These are phyloP conservation scores for Ganoderma resinaceum DNA, from an alignment of 1,284 basidiomycete genomes.

Conservation along the genomic window DNA sequence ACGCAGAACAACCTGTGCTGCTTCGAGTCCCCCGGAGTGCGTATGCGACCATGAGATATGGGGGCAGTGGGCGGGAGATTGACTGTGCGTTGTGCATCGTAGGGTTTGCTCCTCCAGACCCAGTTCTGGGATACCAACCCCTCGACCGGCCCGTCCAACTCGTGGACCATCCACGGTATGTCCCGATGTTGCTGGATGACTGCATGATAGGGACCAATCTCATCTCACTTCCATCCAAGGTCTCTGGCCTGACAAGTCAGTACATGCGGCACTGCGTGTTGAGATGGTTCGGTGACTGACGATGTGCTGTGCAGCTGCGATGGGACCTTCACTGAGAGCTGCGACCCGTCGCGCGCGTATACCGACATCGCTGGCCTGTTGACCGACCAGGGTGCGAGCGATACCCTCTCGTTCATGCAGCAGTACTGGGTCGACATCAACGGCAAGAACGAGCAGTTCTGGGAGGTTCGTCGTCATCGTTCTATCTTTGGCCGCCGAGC, in stretches of 20 bases:
- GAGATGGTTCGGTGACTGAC: slow-evolving; percentile 4
- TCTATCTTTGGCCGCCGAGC: not conserved
- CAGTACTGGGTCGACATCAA: slow-evolving; percentile 73
- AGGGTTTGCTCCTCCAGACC: slow-evolving; percentile 71
- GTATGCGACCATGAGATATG: slow-evolving; percentile 13
- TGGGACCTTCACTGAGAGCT: slow-evolving; percentile 64
- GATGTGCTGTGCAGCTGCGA: slow-evolving; percentile 61
- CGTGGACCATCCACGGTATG: slow-evolving; percentile 81
- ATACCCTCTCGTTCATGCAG: slow-evolving; percentile 74
- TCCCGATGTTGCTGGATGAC: not conserved
- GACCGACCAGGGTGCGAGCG: slow-evolving; percentile 59
- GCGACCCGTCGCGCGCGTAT: slow-evolving; percentile 71
- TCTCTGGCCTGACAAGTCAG: slow-evolving; percentile 75
- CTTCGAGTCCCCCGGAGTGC: slow-evolving; percentile 45
- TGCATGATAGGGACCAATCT: not conserved
- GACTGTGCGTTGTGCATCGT: not conserved
- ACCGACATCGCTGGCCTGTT: slow-evolving; percentile 65
- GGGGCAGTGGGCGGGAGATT: slow-evolving; percentile 6
- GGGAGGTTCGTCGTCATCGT: slow-evolving; percentile 58
- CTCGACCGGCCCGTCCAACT: slow-evolving; percentile 66
- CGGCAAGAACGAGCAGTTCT: slow-evolving; percentile 69
- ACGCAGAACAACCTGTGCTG: slow-evolving; percentile 39
- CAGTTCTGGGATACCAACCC: slow-evolving; percentile 55
- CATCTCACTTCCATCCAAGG: slow-evolving; percentile 45
- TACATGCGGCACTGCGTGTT: slow-evolving; percentile 14